Evolutionary conservation across 2,329 filamentous ascomycete species (phyloP).

Genomic region (Diaporthe vaccinii): DNA sequence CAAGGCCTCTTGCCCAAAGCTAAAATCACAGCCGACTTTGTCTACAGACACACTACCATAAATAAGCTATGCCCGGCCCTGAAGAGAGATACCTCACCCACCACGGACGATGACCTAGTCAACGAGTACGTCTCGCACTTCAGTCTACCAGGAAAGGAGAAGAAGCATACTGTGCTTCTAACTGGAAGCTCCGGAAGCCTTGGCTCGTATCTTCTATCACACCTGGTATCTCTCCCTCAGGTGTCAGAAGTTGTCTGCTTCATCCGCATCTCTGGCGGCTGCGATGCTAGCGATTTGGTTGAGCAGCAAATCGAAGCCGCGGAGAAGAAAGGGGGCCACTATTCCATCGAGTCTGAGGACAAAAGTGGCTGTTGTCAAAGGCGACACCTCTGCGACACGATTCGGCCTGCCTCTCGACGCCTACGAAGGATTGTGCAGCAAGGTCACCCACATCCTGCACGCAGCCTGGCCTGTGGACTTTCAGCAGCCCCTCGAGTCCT

Average conservation of each 20-base stretch:
- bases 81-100: background rate
- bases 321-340: background rate
- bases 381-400: background rate
- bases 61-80: background rate
- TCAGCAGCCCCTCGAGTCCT: background rate
- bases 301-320: background rate
- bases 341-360: background rate
- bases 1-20: background rate
- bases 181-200: conserved; percentile 14
- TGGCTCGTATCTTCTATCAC: background rate
- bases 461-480: conserved; percentile 17
- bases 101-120: background rate
- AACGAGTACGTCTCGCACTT: background rate
- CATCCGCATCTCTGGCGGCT: background rate
- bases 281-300: background rate
- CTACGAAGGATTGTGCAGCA: background rate
- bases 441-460: conserved; percentile 13
- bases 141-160: background rate
- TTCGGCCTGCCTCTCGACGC: background rate
- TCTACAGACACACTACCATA: background rate
- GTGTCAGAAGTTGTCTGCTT: background rate
- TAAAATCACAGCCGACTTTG: background rate
- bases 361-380: background rate
- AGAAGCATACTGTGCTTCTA: background rate
- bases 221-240: background rate